Evolutionary conservation across 352 stramenopile species (phyloP).

Genomic region (Pseudoperonospora humuli): DNA sequence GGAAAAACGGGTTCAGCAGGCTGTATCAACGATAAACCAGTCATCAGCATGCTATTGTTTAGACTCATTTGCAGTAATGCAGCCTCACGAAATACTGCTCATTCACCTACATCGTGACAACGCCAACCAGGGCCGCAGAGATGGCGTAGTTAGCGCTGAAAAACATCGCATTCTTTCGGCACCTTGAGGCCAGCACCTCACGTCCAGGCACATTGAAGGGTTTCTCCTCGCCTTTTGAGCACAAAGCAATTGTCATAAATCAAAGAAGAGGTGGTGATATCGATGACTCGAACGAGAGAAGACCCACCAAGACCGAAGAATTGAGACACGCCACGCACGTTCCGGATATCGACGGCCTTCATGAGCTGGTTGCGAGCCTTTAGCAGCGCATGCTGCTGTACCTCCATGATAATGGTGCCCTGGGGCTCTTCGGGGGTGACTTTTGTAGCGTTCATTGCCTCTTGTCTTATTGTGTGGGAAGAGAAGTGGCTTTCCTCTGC

Average conservation of each 20-base stretch:
- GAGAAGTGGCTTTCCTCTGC: conserved; percentile 5
- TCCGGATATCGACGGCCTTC: conserved; percentile 60
- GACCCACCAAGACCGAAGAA: conserved; percentile 74
- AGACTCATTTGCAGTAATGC: too few relatives aligned
- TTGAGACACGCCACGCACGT: conserved; percentile 68
- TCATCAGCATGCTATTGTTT: not conserved
- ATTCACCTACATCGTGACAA: conserved; percentile 69
- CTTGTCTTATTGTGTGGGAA: conserved; percentile 18
- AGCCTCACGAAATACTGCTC: too few relatives aligned
- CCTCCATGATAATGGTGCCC: conserved; percentile 63
- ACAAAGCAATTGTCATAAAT: not conserved
- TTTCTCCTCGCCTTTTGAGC: conserved; percentile 65
- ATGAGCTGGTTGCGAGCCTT: conserved; percentile 59
- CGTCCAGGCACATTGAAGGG: conserved; percentile 72
- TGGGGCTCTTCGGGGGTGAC: conserved; percentile 37
- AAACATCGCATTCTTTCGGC: conserved; percentile 76
- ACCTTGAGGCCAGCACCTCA: conserved; percentile 48
- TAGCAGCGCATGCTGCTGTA: conserved; percentile 51
- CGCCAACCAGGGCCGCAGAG: conserved; percentile 60
- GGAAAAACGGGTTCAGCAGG: conserved; percentile 79
- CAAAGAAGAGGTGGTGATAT: not conserved
- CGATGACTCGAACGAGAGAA: not conserved
- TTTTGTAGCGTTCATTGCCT: conserved; percentile 39
- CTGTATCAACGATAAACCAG: conserved; percentile 18
- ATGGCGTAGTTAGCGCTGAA: conserved; percentile 84